These are phyloP conservation scores for Emiliania huxleyi DNA, from an alignment of 78 protist genomes.

Conservation along the genomic window DNA sequence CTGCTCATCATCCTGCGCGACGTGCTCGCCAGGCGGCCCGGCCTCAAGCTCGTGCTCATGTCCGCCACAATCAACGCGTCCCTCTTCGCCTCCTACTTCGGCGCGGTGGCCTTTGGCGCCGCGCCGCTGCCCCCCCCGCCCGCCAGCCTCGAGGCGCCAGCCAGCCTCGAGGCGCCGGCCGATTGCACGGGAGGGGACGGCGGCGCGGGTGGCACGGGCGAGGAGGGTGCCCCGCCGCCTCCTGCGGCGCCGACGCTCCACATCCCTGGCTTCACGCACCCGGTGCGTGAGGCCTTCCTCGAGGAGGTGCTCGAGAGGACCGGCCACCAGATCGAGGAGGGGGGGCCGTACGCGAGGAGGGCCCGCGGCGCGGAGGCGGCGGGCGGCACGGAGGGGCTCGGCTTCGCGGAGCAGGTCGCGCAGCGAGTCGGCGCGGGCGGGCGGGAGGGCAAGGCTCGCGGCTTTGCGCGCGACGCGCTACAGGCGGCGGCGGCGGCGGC, in stretches of 20 bases:
- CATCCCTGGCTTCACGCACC: conserved; percentile 78
- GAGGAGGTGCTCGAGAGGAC: conserved; percentile 56
- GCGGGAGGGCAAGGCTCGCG: not conserved
- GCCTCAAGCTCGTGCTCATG: conserved; percentile 71
- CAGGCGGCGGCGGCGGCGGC: not conserved
- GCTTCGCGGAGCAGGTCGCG: not conserved
- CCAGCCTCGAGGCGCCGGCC: not conserved
- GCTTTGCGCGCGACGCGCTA: not conserved
- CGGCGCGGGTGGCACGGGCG: too few species aligned
- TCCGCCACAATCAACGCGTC: conserved; percentile 81
- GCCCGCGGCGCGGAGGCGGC: not conserved
- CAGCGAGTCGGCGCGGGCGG: not conserved
- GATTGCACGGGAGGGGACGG: not conserved
- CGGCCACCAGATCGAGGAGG: not conserved
- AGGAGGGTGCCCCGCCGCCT: too few species aligned
- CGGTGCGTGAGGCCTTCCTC: conserved; percentile 50
- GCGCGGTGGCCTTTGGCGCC: not conserved
- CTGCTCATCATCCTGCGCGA: conserved; percentile 66
- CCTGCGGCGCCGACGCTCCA: not conserved
- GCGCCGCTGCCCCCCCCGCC: not conserved
- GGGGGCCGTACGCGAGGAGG: not conserved
- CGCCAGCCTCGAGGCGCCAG: not conserved
- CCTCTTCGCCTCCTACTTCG: conserved; percentile 75
- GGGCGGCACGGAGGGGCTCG: not conserved
- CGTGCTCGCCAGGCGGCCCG: conserved; percentile 29